Percentiles rank a stretch among this genome's conserved stretches.
Conservation (phyloP, 768 basidiomycete species). For the Crepidotus variabilis region DNA sequence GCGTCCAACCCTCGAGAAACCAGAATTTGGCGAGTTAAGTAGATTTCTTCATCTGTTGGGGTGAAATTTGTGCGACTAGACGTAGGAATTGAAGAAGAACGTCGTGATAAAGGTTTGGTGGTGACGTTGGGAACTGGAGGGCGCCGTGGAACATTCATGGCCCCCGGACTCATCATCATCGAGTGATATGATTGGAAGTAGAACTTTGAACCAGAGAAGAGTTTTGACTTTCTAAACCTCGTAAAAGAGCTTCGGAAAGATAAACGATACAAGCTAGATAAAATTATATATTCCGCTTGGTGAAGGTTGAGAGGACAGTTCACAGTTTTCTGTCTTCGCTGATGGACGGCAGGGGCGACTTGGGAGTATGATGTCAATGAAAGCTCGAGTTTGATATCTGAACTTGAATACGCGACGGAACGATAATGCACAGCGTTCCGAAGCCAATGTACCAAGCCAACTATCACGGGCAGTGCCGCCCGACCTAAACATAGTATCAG, state of each 20-base stretch:
- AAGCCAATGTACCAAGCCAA: no score
- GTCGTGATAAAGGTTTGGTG: background rate
- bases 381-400: no score
- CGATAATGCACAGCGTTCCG: background rate
- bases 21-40: constrained; percentile 18
- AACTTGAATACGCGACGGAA: background rate
- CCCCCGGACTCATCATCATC: background rate
- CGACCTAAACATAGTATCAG: no score
- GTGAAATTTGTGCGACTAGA: background rate
- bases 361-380: background rate
- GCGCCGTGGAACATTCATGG: background rate
- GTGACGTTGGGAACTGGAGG: background rate
- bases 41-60: constrained; percentile 24
- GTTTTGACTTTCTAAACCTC: background rate
- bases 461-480: no score
- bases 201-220: no score
- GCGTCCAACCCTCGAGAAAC: background rate
- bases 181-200: background rate
- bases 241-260: background rate
- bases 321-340: background rate
- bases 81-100: constrained; percentile 9
- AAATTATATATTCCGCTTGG: background rate
- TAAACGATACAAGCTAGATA: background rate
- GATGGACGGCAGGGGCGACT: background rate
- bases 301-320: background rate